These are phyloP conservation scores for Oryza rufipogon DNA, from an alignment of 176 grass and related monocot genomes.

Conservation along the genomic window DNA sequence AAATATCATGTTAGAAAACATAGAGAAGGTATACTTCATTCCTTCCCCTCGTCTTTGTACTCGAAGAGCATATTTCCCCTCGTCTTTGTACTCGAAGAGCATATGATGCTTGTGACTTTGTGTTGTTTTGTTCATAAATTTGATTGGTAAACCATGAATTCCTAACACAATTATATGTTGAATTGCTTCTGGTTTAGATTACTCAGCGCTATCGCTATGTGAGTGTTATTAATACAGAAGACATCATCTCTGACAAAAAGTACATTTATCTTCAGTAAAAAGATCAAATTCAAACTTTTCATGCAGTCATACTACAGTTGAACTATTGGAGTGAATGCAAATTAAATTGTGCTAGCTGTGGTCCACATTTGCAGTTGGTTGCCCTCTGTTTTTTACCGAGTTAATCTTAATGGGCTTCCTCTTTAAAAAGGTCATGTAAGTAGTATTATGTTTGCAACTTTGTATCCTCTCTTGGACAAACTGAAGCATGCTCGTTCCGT, in stretches of 20 bases:
- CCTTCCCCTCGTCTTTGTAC: background rate
- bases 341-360: background rate
- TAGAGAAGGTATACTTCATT: constrained; percentile 75
- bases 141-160: background rate
- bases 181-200: background rate
- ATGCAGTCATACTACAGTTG: background rate
- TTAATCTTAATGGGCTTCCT: background rate
- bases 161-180: background rate
- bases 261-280: background rate
- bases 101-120: background rate
- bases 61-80: background rate
- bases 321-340: too few relatives aligned
- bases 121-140: background rate
- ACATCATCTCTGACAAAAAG: background rate
- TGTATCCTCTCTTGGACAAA: background rate
- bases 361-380: background rate
- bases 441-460: background rate
- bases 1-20: constrained; percentile 92
- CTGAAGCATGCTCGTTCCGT: background rate
- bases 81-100: background rate
- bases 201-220: background rate
- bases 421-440: background rate
- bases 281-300: background rate
- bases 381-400: background rate
- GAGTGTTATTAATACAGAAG: background rate